A percentile compares a stretch with the other conserved stretches of the same genome.
These are phyloP conservation scores for Schwanniomyces polymorphus DNA, from an alignment of 805 yeast genomes.

Conservation along the genomic window DNA sequence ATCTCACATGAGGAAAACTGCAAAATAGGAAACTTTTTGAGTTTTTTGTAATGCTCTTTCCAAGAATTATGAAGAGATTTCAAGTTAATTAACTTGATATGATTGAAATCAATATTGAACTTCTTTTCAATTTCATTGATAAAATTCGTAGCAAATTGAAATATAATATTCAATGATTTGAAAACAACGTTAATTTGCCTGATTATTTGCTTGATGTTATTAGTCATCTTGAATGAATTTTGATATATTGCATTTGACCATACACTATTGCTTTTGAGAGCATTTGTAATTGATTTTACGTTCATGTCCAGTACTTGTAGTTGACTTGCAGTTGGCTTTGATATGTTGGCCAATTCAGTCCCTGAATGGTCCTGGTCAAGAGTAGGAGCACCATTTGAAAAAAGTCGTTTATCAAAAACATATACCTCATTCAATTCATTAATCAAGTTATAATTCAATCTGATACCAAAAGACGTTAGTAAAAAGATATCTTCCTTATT, in stretches of 20 bases:
- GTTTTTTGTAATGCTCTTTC: slow-evolving; percentile 30
- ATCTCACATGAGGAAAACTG: slow-evolving; percentile 27
- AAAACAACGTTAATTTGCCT: slow-evolving; percentile 42
- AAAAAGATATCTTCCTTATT: slow-evolving; percentile 42
- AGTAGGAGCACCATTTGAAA: slow-evolving; percentile 27
- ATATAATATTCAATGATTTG: slow-evolving; percentile 46
- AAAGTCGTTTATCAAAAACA: slow-evolving; percentile 63
- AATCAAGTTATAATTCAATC: slow-evolving; percentile 52
- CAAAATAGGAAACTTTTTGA: slow-evolving; percentile 38
- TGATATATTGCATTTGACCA: slow-evolving; percentile 52
- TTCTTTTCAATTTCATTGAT: slow-evolving; percentile 49
- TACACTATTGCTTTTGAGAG: slow-evolving; percentile 46
- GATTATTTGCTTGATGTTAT: slow-evolving; percentile 23
- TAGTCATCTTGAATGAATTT: slow-evolving; percentile 35
- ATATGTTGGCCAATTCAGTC: slow-evolving; percentile 7
- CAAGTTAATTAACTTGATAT: slow-evolving; percentile 35
- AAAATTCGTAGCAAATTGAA: slow-evolving; percentile 50
- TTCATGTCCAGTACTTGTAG: slow-evolving; percentile 4
- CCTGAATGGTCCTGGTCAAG: neutral
- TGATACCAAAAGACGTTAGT: slow-evolving; percentile 65
- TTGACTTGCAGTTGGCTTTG: slow-evolving; percentile 4
- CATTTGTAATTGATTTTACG: slow-evolving; percentile 24
- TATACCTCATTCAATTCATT: slow-evolving; percentile 56
- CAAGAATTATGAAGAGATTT: slow-evolving; percentile 43
- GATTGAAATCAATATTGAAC: slow-evolving; percentile 38